A percentile compares a stretch with the other conserved stretches of the same genome.
These are phyloP conservation scores for Fermentozyma sake DNA, from an alignment of 1,139 yeast species.

Conservation along the genomic window DNA sequence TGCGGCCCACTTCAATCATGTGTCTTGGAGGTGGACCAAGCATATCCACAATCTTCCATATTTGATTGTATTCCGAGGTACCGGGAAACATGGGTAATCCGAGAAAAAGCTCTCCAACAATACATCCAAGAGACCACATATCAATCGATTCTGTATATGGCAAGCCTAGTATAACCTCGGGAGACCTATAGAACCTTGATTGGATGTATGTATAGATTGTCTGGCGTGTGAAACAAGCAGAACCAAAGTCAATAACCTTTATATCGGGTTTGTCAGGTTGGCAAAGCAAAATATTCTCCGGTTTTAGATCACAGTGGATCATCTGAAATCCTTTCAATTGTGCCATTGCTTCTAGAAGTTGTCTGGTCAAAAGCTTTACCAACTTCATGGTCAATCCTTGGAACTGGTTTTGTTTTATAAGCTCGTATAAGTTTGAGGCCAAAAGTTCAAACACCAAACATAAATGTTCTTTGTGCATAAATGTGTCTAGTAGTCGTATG, in stretches of 20 bases:
- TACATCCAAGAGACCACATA: conserved; percentile 98
- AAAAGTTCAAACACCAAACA: conserved; percentile 89
- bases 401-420: conserved; percentile 89
- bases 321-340: conserved; percentile 78
- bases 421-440: conserved; percentile 84
- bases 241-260: conserved; percentile 94
- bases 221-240: conserved; percentile 90
- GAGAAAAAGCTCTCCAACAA: conserved; percentile 85
- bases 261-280: conserved; percentile 83
- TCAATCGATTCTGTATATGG: conserved; percentile 92
- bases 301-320: conserved; percentile 95
- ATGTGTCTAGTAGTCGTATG: conserved; percentile 76
- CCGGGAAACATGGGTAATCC: conserved; percentile 97
- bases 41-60: conserved; percentile 77
- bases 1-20: conserved; percentile 96
- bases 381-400: conserved; percentile 82
- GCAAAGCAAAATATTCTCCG: conserved; percentile 84
- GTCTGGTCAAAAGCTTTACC: conserved; percentile 74
- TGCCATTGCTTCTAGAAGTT: conserved; percentile 73
- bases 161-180: conserved; percentile 88
- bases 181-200: conserved; percentile 91
- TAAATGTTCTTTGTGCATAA: conserved; percentile 87
- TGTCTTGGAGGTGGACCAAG: conserved; percentile 88
- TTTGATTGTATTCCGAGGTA: conserved; percentile 86
- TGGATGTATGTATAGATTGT: conserved; percentile 92